Evolutionary conservation across 345 rosid genomes (phyloP), one percentile per base, ranked within the genome.

Genomic region (Sonneratia caseolaris): DNA sequence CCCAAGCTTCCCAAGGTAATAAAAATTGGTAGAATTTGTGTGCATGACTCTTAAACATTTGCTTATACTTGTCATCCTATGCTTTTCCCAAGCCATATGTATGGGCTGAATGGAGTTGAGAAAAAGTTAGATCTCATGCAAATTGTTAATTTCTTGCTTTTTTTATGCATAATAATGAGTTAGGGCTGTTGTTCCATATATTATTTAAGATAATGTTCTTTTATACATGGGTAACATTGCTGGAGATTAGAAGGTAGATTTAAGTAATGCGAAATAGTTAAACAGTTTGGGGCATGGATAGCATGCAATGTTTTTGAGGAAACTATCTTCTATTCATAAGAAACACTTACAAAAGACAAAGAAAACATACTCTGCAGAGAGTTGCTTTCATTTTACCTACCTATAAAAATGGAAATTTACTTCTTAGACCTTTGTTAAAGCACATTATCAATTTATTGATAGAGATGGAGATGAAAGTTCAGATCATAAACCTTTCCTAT

Each of bases 1-100:
- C 97, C 97, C n/a, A 95, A 95, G 87, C 85, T 89, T 77, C 88
- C 94, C 2, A 87, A 95, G 96, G 99, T 95, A 83, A 71, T 37
- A 15, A 64, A 61, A n/a, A 6, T 38, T 40, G 49, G 27, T 18
- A 3, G 5, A 38, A 21, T 8, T 67, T 67, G 38, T 18, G 68
- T 37, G 32, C 69, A 38, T 10, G 3, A 57, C 9, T 22, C 32
- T 57, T 57, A 57, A 8, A n/a, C 2, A n/a, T 57, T 57, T n/a
- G 10, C 35, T 21, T 57, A 5, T n/a, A 12, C 32, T 57, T 22
- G 32, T 57, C 32, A n/a, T 8, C 11, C 12, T 7, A 55, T 22
- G 10, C 32, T 53, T 53, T 16, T 22, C 35, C 12, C 5, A 32
- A 57, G 35, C 64, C 32, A 57, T 57, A n/a, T 9, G 3, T 21